These are phyloP conservation scores for Detonula confervacea DNA, from an alignment of 352 stramenopile genomes.

Conservation along the genomic window DNA sequence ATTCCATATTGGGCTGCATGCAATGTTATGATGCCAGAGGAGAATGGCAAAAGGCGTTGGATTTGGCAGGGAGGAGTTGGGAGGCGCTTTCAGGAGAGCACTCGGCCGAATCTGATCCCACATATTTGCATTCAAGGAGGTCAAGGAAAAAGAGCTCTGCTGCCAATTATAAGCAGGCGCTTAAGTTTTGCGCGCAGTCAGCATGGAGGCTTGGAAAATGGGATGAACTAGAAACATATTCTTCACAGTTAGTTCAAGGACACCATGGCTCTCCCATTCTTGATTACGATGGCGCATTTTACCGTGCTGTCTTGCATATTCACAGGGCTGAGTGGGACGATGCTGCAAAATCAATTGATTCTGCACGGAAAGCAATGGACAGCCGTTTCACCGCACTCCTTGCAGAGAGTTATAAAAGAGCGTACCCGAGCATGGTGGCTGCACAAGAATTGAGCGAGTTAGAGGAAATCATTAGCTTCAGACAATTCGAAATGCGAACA, in stretches of 20 bases:
- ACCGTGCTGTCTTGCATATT: constrained; percentile 92
- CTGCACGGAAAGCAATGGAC: constrained; percentile 91
- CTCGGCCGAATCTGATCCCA: constrained; percentile 22
- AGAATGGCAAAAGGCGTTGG: constrained; percentile 93
- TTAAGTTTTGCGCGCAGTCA: constrained; percentile 86
- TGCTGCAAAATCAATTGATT: constrained; percentile 92
- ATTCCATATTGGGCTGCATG: constrained; percentile 96
- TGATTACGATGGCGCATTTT: constrained; percentile 88
- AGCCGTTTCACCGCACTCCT: constrained; percentile 95
- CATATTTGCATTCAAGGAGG: constrained; percentile 29
- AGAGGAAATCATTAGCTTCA: constrained; percentile 97
- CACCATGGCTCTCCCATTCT: constrained; percentile 39
- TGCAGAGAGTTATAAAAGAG: constrained; percentile 95
- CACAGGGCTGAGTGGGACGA: constrained; percentile 92
- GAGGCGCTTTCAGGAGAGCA: constrained; percentile 60
- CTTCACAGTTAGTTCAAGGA: constrained; percentile 73
- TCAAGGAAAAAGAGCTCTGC: constrained; percentile 45
- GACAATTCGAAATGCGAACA: constrained; percentile 86
- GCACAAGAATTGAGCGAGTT: constrained; percentile 96
- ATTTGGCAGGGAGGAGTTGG: constrained; percentile 87
- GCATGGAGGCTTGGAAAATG: constrained; percentile 89
- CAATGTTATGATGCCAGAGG: constrained; percentile 95
- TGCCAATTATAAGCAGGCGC: constrained; percentile 75
- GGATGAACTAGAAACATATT: constrained; percentile 87
- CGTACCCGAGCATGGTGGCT: constrained; percentile 96